Evolutionary conservation across 495 filamentous ascomycete species (phyloP).

Genomic region (Cryomyces antarcticus): DNA sequence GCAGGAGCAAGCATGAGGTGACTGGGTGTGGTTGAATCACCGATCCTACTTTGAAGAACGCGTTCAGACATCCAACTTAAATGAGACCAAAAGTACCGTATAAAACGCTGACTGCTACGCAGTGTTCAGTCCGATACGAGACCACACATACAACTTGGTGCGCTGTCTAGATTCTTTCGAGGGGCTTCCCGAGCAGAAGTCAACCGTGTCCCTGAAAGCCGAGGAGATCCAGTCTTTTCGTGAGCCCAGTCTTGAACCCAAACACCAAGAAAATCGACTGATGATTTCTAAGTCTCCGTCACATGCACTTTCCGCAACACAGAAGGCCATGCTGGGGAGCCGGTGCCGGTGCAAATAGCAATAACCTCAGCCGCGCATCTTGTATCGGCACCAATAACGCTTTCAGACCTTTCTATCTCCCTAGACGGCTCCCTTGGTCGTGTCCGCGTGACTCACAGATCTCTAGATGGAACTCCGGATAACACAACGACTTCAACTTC

Average conservation of each 20-base stretch:
- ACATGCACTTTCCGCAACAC: conserved; percentile 52
- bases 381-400: conserved; percentile 29
- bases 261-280: too few relatives aligned
- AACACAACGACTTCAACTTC: too few relatives aligned
- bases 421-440: too few relatives aligned
- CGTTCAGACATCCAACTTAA: too few relatives aligned
- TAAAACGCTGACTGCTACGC: neutral
- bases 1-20: too few relatives aligned
- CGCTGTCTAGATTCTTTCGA: neutral
- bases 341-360: conserved; percentile 46
- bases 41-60: too few relatives aligned
- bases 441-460: too few relatives aligned
- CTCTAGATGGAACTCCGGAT: too few relatives aligned
- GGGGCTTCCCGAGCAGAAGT: neutral
- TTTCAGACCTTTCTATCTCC: too few relatives aligned
- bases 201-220: neutral
- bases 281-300: conserved; percentile 29
- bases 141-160: neutral
- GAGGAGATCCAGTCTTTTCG: conserved; percentile 1
- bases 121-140: neutral
- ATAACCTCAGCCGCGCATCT: conserved; percentile 48
- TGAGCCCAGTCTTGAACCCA: neutral
- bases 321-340: conserved; percentile 72
- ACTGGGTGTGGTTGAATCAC: too few relatives aligned
- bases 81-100: too few relatives aligned